phyloP scores from a whole-genome alignment of 805 yeast genomes.

The Saccharomyces kudriavzevii region DNA sequence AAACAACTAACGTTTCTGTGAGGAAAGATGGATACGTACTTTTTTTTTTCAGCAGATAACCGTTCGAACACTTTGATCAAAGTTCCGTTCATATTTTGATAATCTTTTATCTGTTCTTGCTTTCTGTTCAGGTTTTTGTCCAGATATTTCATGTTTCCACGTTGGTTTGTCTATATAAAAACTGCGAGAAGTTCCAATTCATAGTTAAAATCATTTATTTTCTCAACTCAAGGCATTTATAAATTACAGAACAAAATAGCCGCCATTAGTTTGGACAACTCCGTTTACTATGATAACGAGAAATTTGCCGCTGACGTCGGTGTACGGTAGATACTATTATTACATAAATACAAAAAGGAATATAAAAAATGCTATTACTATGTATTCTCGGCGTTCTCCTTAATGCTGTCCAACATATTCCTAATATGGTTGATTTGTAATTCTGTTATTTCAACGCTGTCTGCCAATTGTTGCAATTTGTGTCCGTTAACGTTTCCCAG shows the following conservation, averaged over 20 bases:
- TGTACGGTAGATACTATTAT: neutral
- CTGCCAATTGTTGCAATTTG: conserved; percentile 20
- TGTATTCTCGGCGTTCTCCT: neutral
- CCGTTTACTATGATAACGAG: neutral
- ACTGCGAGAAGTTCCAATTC: neutral
- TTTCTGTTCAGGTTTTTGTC: neutral
- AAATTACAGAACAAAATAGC: neutral
- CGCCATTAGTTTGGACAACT: neutral
- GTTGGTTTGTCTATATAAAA: neutral
- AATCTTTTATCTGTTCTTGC: neutral
- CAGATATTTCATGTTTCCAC: neutral
- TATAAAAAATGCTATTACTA: neutral
- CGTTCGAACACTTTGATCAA: neutral
- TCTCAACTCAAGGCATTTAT: neutral
- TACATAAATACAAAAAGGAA: neutral
- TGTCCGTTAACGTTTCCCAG: conserved; percentile 5
- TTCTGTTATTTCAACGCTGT: conserved; percentile 23
- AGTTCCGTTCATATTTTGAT: neutral
- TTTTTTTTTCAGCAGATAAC: neutral
- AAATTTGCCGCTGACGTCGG: no score
- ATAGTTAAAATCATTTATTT: neutral
- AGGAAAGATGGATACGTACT: neutral
- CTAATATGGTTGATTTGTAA: conserved; percentile 22
- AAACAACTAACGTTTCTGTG: neutral
- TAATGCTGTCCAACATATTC: conserved; percentile 7